Conservation (phyloP, 768 basidiomycete genomes). For the Termitomyces sp. region DNA sequence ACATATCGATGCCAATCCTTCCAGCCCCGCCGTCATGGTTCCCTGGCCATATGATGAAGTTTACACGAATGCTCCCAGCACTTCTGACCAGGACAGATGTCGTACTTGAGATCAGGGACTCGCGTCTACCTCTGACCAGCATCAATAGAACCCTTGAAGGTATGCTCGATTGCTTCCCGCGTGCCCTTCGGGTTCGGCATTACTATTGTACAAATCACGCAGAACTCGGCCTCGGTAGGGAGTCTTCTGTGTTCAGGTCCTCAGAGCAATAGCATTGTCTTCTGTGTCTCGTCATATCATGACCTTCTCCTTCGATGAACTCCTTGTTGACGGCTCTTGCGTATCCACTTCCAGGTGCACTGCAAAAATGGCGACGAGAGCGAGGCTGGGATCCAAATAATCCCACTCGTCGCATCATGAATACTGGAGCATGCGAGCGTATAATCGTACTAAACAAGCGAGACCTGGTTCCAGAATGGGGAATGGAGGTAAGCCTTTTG, state of each 20-base stretch:
- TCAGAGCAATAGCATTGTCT: neutral
- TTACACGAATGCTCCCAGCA: slow-evolving; percentile 68
- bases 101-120: slow-evolving; percentile 92
- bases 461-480: slow-evolving; percentile 86
- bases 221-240: neutral
- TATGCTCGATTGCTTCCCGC: slow-evolving; percentile 31
- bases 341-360: slow-evolving; percentile 38
- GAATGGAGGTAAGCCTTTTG: slow-evolving; percentile 61
- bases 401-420: slow-evolving; percentile 31
- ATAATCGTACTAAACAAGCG: slow-evolving; percentile 91
- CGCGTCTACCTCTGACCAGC: slow-evolving; percentile 88
- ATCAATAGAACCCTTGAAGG: slow-evolving; percentile 89
- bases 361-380: slow-evolving; percentile 65
- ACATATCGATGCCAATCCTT: slow-evolving; percentile 38
- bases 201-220: neutral
- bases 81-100: slow-evolving; percentile 81
- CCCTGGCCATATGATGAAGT: slow-evolving; percentile 93
- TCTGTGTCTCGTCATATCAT: neutral
- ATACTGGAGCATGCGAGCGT: slow-evolving; percentile 60
- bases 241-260: neutral
- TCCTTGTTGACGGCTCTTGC: neutral
- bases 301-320: neutral
- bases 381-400: slow-evolving; percentile 51
- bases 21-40: slow-evolving; percentile 87
- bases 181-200: slow-evolving; percentile 18